Conservation (phyloP, 1,284 basidiomycete species). For the Fomitopsis palustris region DNA sequence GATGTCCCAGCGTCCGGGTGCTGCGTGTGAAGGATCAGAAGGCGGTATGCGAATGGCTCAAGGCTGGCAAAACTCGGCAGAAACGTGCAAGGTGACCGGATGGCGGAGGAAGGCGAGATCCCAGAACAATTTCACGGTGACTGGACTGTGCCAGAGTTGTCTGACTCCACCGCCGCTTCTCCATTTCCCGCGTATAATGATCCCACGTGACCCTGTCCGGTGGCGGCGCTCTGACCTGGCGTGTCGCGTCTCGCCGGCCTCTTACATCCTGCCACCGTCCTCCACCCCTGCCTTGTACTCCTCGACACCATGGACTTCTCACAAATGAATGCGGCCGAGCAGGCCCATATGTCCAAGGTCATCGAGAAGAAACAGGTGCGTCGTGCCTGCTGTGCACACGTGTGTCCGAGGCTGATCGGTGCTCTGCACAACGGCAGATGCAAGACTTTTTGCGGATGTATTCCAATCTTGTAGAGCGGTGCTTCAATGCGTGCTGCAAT, state of each 20-base stretch:
- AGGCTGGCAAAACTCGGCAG: conserved; percentile 2
- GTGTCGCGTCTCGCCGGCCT: background rate
- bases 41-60: conserved; percentile 1
- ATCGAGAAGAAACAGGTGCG: conserved; percentile 92
- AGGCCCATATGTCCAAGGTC: conserved; percentile 86
- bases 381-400: background rate
- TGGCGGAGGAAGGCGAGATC: background rate
- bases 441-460: conserved; percentile 97
- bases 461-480: conserved; percentile 93
- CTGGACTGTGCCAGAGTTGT: background rate
- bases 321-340: conserved; percentile 79
- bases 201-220: background rate
- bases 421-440: conserved; percentile 60
- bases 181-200: background rate
- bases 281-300: background rate
- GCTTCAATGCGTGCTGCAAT: conserved; percentile 93
- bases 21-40: conserved; percentile 5
- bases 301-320: conserved; percentile 75
- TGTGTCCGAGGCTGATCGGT: conserved; percentile 7
- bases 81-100: background rate
- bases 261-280: background rate
- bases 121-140: conserved; percentile 2
- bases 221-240: background rate
- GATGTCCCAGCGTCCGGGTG: background rate
- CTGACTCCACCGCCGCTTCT: background rate